Base-by-base conservation (phyloP, 169 alveolate species). In the Hammondia hammondi region DNA sequence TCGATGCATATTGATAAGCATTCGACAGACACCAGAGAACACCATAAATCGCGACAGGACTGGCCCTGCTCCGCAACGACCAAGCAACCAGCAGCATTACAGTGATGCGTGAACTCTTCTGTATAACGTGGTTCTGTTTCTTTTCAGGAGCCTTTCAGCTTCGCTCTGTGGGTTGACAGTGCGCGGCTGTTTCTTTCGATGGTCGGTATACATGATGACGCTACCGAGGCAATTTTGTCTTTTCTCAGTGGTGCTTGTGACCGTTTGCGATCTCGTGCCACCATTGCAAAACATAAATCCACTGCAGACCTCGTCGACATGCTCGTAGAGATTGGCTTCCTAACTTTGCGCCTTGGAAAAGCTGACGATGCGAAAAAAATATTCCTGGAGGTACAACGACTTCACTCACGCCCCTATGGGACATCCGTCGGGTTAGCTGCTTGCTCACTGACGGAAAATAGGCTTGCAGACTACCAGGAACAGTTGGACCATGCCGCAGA, bases 101-200 rank as follows among this genome's bases (percentile, higher is more conserved):
- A 3, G 24, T 52, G 61, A 52, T 52, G 5, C 3, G 24, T 52
- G 61, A 52, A 52, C 61, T 52, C 19, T 3, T 52, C 61, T 7
- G 61, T 52, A 14, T 52, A 52, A 52, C 61, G 3, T 52, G 61
- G 61, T 52, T 52, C 2, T 52, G 61, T 52, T 52, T 52, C 61
- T 21, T 10, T 77, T 77, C 87, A 77, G 87, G 87, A 77, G 48
- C 87, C 87, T 14, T 17, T 3, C 46, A 77, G 87, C 32, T 77
- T 77, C 46, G 56, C 27, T 24, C 87, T 77, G 9, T 77, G 87
- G 87, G 48, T 77, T n/a, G 87, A 77, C 27, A 77, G 87, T 21
- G 87, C 87, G 56, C 87, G 46, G 87, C 48, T 77, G 48, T 77
- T 77, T 39, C 46, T 32, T 39, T 39, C 87, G 29, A 37, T 17